These are phyloP conservation scores for Turritis glabra DNA, from an alignment of 345 rosid species.

Conservation along the genomic window DNA sequence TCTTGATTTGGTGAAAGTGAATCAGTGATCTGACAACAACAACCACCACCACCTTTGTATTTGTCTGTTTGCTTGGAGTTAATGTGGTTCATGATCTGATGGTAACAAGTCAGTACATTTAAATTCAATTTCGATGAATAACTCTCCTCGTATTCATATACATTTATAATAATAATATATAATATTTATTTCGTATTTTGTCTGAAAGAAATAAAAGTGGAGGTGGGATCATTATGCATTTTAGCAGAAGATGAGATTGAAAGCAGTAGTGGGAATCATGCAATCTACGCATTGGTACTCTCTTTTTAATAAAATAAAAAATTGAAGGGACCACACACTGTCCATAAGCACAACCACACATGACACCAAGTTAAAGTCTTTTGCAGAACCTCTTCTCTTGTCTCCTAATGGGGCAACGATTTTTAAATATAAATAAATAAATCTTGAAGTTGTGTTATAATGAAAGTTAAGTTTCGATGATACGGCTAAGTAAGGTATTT, in stretches of 20 bases:
- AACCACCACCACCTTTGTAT: constrained; percentile 24
- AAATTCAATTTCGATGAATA: constrained; percentile 31
- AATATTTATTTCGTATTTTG: constrained; percentile 23
- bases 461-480: constrained; percentile 39
- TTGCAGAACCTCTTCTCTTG: constrained; percentile 44
- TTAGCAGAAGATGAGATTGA: constrained; percentile 26
- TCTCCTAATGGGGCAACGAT: constrained; percentile 45
- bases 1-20: constrained; percentile 31
- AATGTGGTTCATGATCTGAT: constrained; percentile 38
- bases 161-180: constrained; percentile 9
- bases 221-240: constrained; percentile 39
- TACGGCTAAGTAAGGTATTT: constrained; percentile 40
- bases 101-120: constrained; percentile 39
- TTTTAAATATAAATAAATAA: background rate
- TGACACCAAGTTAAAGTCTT: constrained; percentile 40
- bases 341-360: constrained; percentile 42
- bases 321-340: constrained; percentile 36
- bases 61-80: constrained; percentile 34
- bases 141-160: constrained; percentile 42
- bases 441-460: constrained; percentile 12
- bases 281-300: constrained; percentile 39
- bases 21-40: constrained; percentile 38
- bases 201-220: constrained; percentile 29
- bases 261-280: constrained; percentile 44
- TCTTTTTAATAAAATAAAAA: background rate